A percentile compares a stretch with the other conserved stretches of the same genome.
Conservation (phyloP, 1,284 basidiomycete genomes). For the Rhodotorula sp. region DNA sequence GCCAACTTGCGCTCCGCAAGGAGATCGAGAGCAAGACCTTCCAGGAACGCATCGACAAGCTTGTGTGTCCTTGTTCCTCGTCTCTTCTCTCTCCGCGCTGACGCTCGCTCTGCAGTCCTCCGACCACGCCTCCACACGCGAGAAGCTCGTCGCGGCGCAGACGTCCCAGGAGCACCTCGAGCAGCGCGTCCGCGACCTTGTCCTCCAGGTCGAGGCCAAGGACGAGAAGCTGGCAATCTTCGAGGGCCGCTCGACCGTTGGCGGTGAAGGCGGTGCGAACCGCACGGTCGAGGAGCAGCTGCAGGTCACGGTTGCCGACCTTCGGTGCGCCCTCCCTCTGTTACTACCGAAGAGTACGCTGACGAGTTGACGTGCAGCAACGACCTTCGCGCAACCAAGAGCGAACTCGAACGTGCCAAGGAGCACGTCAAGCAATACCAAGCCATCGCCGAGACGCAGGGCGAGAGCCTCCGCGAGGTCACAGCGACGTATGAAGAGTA, state of each 20-base stretch:
- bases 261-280: constrained; percentile 54
- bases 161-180: constrained; percentile 79
- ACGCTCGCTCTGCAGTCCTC: constrained; percentile 54
- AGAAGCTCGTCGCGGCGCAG: constrained; percentile 71
- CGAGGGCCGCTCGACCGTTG: constrained; percentile 62
- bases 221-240: constrained; percentile 83
- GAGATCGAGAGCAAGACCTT: constrained; percentile 78
- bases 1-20: constrained; percentile 70
- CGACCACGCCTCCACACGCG: constrained; percentile 70
- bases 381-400: constrained; percentile 70
- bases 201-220: constrained; percentile 69
- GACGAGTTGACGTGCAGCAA: constrained; percentile 56
- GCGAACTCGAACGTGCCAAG: constrained; percentile 69
- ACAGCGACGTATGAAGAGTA: constrained; percentile 76
- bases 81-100: too few relatives aligned
- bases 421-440: constrained; percentile 79
- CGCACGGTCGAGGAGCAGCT: constrained; percentile 71
- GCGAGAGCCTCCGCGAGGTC: constrained; percentile 69
- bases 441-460: constrained; percentile 77
- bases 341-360: neutral
- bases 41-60: constrained; percentile 70
- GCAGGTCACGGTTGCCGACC: constrained; percentile 78
- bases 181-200: constrained; percentile 70
- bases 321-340: constrained; percentile 60
- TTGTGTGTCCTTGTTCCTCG: constrained; percentile 55